phyloP scores from a whole-genome alignment of 441 rosid species.

The Melastoma candidum region DNA sequence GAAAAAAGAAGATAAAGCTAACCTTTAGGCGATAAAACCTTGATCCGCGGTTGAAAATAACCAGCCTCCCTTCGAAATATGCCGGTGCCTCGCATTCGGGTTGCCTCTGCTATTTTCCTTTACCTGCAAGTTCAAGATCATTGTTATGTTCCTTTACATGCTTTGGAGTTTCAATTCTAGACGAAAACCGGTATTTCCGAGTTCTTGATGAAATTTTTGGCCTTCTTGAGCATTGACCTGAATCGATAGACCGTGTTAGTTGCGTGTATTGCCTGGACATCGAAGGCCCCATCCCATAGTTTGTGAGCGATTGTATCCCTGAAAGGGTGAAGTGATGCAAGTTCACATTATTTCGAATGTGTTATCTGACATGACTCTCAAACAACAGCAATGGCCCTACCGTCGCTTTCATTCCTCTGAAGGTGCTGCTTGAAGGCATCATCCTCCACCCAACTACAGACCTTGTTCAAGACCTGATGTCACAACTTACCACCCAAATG shows the following conservation, averaged over 20 bases:
- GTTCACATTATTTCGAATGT: not conserved
- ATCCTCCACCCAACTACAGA: conserved; percentile 18
- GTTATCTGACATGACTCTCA: too few species aligned
- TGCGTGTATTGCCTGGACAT: conserved; percentile 48
- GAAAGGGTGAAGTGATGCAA: not conserved
- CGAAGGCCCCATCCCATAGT: conserved; percentile 54
- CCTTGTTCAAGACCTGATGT: conserved; percentile 14
- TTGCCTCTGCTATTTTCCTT: conserved; percentile 21
- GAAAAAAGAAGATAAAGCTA: not conserved
- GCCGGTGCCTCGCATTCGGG: conserved; percentile 35
- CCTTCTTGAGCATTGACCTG: conserved; percentile 38
- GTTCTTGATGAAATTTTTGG: conserved; percentile 39
- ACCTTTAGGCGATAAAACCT: conserved; percentile 52
- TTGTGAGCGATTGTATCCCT: conserved; percentile 69
- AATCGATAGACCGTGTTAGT: conserved; percentile 35
- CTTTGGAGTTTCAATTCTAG: too few species aligned
- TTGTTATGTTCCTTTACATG: too few species aligned
- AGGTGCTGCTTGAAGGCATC: conserved; percentile 15
- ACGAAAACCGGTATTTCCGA: conserved; percentile 26
- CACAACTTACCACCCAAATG: too few species aligned
- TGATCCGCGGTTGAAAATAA: conserved; percentile 57
- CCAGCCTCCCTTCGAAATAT: conserved; percentile 58
- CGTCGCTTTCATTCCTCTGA: conserved; percentile 17
- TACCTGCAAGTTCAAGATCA: conserved; percentile 15
- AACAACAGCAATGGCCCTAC: not conserved